Evolutionary conservation across 1,284 basidiomycete genomes (phyloP).

Genomic region (Xerocomus amazonicus): DNA sequence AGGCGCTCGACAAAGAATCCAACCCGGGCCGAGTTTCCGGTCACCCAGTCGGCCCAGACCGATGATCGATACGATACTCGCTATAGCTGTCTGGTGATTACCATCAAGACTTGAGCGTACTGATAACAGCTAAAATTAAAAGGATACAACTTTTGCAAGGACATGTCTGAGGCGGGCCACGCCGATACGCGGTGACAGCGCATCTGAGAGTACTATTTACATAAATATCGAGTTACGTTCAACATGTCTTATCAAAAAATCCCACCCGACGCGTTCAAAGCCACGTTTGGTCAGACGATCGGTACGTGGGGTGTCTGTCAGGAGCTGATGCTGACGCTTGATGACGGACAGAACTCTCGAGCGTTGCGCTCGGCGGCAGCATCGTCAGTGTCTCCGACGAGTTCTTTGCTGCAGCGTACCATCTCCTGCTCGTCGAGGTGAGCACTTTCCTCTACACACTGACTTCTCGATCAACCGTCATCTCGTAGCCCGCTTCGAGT

Average conservation of each 20-base stretch:
- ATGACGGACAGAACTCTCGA: constrained; percentile 76
- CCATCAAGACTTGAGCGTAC: too few species aligned
- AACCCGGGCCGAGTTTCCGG: too few species aligned
- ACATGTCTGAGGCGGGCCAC: too few species aligned
- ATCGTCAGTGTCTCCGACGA: constrained; percentile 86
- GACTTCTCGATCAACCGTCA: neutral
- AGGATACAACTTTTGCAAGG: too few species aligned
- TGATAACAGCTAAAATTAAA: too few species aligned
- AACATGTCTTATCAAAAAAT: constrained; percentile 24
- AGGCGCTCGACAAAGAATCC: too few species aligned
- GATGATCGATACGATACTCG: too few species aligned
- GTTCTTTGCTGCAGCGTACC: constrained; percentile 87
- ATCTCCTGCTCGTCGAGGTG: constrained; percentile 83
- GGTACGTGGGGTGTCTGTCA: constrained; percentile 39
- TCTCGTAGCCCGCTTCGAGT: constrained; percentile 65
- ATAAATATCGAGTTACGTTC: neutral
- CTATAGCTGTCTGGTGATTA: too few species aligned
- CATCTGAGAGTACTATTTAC: too few species aligned
- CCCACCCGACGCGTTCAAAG: constrained; percentile 22
- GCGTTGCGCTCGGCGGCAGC: constrained; percentile 76
- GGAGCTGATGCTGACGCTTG: neutral
- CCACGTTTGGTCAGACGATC: constrained; percentile 53
- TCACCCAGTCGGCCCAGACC: too few species aligned
- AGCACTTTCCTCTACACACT: constrained; percentile 18
- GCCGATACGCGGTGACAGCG: too few species aligned